Evolutionary conservation across 495 filamentous ascomycete species (phyloP), one percentile per base, ranked within the genome.

Genomic region (Daldinia loculata): DNA sequence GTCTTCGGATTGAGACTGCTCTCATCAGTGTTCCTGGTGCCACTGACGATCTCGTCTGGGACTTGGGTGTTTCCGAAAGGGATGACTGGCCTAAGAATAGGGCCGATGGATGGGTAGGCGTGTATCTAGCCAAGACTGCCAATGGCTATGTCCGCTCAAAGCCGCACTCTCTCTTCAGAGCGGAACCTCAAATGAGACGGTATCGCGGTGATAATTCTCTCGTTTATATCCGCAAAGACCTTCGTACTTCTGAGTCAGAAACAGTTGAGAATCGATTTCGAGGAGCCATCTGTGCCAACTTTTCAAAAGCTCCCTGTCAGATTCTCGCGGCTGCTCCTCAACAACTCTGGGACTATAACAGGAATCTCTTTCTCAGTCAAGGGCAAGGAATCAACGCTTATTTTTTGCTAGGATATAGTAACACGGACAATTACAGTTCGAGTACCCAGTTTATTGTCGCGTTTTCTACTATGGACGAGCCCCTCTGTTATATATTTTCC

Each of bases 311-410:
- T 11, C 19, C 43, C 4, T 48, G 19, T 48, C 8, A 24, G 43
- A 48, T 48, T 14, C 17, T 48, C 43, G 43, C 19, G 1, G 43
- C 9, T 48, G 17, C 19, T 48, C 43, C 43, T 48, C 27, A 12
- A 19, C 52, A 66, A 29, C 19, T 66, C 11, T 66, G 53, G 53
- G 39, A 66, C 11, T 6, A 14, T 7, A 51, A 50, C 4, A 27
- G 30, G 7, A 17, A 24, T 1, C 22, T 66, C 2, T 57, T 66
- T 11, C 29, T 66, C 6, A 57, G 26, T 12, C 39, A 48, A 34
- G 63, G 30, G 2, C 53, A 57, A 30, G 51, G 51, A 30, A 56
- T 56, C 36, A 56, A 45, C 12, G 51, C 26, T 1, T 41, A 56
- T 32, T 15, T 64, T 1, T 26, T 64, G 2, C 17, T 56, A 4